Percentiles rank a stretch among this genome's conserved stretches.
These are phyloP conservation scores for Plantago coronopus DNA, from an alignment of 305 asterid species.

Conservation along the genomic window DNA sequence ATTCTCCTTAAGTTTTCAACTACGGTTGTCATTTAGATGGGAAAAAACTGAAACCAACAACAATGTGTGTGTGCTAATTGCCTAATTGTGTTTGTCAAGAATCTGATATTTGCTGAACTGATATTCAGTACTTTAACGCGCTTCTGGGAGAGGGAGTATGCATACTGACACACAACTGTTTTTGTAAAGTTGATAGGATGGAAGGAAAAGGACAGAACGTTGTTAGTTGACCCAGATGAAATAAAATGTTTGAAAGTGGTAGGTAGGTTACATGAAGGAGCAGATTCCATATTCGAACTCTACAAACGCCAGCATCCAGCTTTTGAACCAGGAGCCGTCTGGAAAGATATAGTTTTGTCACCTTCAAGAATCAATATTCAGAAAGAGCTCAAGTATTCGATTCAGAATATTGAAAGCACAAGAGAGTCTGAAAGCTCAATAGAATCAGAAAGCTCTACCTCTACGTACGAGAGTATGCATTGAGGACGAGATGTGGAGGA, in stretches of 20 bases:
- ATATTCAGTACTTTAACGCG: background rate
- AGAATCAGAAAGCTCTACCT: constrained; percentile 8
- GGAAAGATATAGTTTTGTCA: constrained; percentile 93
- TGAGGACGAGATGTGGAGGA: background rate
- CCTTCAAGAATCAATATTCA: constrained; percentile 91
- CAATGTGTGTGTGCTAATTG: too few species aligned
- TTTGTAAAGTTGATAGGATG: constrained; percentile 79
- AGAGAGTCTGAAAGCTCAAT: constrained; percentile 32
- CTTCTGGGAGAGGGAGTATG: background rate
- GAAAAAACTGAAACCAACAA: background rate
- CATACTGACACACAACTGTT: constrained; percentile 26
- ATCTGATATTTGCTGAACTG: too few species aligned
- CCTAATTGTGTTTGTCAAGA: background rate
- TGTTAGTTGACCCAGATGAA: constrained; percentile 91
- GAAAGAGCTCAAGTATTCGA: constrained; percentile 86
- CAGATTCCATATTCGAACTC: constrained; percentile 72
- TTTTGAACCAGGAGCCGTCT: constrained; percentile 66
- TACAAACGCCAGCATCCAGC: constrained; percentile 70
- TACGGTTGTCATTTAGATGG: constrained; percentile 1
- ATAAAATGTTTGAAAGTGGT: constrained; percentile 52
- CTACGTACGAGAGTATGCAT: constrained; percentile 1
- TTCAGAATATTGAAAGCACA: constrained; percentile 63
- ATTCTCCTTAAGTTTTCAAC: background rate
- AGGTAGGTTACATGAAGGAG: constrained; percentile 59
- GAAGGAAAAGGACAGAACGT: constrained; percentile 85